Evolutionary conservation across 2,329 filamentous ascomycete species (phyloP), one percentile per base, ranked within the genome.

Genomic region (Biscogniauxia mediterranea): DNA sequence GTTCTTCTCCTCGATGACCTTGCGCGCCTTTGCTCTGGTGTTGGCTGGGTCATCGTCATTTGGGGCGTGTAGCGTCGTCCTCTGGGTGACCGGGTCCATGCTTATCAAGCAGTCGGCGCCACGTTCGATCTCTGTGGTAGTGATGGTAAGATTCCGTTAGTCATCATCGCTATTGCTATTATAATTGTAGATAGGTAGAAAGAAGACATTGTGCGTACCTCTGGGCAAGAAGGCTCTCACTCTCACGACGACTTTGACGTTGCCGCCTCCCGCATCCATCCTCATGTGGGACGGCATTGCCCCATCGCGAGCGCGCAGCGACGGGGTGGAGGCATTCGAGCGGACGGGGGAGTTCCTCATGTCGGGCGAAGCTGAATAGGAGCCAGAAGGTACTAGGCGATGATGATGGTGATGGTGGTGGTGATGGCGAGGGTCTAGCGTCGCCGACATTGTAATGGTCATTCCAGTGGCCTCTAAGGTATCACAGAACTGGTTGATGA

Each of bases 81-180:
- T 85, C 78, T 99, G 92, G 1, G 89, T 93, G 38, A 85, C 79
- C 21, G 94, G 93, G 74, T 97, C 89, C 95, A 99, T 99, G 64
- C 87, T 84, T 67, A 99, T 90, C 52, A 99, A 83, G 74, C 95
- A 98, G 81, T 89, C 83, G 63, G 93, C 90, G 59, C 88, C 85
- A 71, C 90, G 87, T 58, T 96, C 86, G 70, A 89, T 84, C 76
- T 99, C 95, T 98, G 73, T 51, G 32, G 70, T 63, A 56, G 59
- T 53, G 21, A 58, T 59, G 55, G 52, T 23, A 53, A 5, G 21
- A 32, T 20, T 5, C 17, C 17, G 52, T 70, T 54, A 66, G 63
- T 51, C 26, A 58, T 9, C 23, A 52, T 20, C 55, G 20, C 42
- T 63, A 11, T 46, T 46, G 38, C 38, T 46, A 46, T n/a, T 46